Evolutionary conservation across 306 rosid genomes (phyloP).

Genomic region (Pyrus betulifolia): DNA sequence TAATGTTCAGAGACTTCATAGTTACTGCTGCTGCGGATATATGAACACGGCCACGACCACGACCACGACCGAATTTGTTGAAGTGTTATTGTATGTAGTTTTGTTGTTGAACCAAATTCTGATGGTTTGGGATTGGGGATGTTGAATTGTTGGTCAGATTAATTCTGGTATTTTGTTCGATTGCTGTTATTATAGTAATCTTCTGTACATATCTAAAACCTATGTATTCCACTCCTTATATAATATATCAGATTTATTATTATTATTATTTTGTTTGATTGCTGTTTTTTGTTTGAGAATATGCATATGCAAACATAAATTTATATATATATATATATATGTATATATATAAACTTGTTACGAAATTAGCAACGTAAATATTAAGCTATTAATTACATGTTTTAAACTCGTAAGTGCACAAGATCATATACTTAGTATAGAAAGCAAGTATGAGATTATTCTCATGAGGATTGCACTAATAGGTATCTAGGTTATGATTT

Average conservation of each 20-base stretch:
- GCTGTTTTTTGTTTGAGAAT: no score
- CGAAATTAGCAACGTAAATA: no score
- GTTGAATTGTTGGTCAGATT: neutral
- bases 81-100: neutral
- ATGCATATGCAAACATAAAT: no score
- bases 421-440: no score
- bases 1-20: neutral
- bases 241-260: neutral
- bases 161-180: neutral
- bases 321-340: no score
- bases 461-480: no score
- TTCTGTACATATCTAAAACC: neutral
- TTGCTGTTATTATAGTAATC: neutral
- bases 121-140: slow-evolving; percentile 9
- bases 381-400: no score
- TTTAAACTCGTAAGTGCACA: no score
- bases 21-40: neutral
- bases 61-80: neutral
- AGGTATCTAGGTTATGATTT: no score
- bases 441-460: no score
- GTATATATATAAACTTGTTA: no score
- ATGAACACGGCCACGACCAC: neutral
- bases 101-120: slow-evolving; percentile 3
- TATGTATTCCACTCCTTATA: neutral
- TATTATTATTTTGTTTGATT: no score